A percentile compares a stretch with the other conserved stretches of the same genome.
These are phyloP conservation scores for Salvia rosmarinus DNA, from an alignment of 257 asterid species.

Conservation along the genomic window DNA sequence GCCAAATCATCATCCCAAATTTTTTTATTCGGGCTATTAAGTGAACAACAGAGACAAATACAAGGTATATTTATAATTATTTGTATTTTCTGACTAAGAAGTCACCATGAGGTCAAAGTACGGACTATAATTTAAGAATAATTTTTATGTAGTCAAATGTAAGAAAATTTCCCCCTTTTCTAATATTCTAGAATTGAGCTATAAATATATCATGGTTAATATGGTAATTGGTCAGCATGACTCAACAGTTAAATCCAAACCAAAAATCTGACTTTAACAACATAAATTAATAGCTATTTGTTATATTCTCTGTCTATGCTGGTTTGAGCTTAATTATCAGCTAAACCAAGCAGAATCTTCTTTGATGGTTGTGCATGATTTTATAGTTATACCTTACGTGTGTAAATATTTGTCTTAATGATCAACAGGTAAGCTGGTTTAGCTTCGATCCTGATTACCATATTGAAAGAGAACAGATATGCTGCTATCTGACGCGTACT, in stretches of 20 bases:
- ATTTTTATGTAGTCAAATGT: conserved; percentile 5
- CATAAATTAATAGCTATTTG: not conserved
- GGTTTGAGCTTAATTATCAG: conserved; percentile 25
- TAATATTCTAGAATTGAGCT: conserved; percentile 11
- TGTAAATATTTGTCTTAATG: conserved; percentile 29
- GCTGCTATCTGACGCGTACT: conserved; percentile 95
- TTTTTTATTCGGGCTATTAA: no score
- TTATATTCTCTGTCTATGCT: not conserved
- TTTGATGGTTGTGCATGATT: not conserved
- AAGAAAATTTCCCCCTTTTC: conserved; percentile 12
- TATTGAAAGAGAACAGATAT: conserved; percentile 85
- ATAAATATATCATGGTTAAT: conserved; percentile 5
- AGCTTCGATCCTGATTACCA: conserved; percentile 93
- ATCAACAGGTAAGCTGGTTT: conserved; percentile 88
- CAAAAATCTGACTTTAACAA: not conserved
- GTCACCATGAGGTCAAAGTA: no score
- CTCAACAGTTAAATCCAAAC: not conserved
- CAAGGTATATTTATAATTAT: no score
- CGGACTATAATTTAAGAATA: no score
- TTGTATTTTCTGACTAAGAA: no score
- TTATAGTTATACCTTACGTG: conserved; percentile 16
- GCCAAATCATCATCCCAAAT: no score
- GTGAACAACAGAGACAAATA: no score
- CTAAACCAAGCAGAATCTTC: conserved; percentile 6
- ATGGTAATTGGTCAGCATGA: conserved; percentile 20